Conservation (phyloP, 2,329 filamentous ascomycete species). For the Alternaria burnsii region DNA sequence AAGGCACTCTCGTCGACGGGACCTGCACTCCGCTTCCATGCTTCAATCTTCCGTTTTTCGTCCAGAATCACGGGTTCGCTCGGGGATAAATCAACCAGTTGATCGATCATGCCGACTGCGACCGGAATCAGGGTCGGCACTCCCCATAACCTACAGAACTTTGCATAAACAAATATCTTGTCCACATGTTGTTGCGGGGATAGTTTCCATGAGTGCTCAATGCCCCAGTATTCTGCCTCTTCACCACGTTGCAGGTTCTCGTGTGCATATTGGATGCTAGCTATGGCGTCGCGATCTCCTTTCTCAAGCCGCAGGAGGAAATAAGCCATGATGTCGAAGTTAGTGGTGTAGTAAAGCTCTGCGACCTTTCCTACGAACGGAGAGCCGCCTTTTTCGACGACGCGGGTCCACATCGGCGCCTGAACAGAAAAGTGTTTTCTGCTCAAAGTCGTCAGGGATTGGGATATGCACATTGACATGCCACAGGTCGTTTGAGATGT, state of each 20-base stretch:
- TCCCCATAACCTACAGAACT: background rate
- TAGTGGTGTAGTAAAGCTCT: background rate
- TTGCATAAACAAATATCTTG: background rate
- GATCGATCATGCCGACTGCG: background rate
- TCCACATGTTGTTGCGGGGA: background rate
- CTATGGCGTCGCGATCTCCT: background rate
- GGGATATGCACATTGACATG: background rate
- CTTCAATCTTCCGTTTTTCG: background rate
- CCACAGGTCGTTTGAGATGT: too few relatives aligned
- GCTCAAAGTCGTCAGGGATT: constrained; percentile 4
- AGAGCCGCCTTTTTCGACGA: background rate
- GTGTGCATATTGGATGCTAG: background rate
- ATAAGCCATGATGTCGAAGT: background rate
- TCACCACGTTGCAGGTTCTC: background rate
- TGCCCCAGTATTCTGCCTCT: background rate
- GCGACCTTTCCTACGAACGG: background rate
- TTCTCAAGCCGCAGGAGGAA: background rate
- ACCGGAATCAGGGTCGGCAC: background rate
- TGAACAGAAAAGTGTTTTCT: background rate
- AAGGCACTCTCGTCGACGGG: background rate
- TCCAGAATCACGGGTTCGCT: background rate
- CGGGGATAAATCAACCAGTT: background rate
- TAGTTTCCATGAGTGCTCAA: background rate
- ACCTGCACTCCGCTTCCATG: background rate
- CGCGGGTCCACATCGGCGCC: background rate